A percentile compares a stretch with the other conserved stretches of the same genome.
Conservation (phyloP, 768 basidiomycete genomes). For the Panus rudis region DNA sequence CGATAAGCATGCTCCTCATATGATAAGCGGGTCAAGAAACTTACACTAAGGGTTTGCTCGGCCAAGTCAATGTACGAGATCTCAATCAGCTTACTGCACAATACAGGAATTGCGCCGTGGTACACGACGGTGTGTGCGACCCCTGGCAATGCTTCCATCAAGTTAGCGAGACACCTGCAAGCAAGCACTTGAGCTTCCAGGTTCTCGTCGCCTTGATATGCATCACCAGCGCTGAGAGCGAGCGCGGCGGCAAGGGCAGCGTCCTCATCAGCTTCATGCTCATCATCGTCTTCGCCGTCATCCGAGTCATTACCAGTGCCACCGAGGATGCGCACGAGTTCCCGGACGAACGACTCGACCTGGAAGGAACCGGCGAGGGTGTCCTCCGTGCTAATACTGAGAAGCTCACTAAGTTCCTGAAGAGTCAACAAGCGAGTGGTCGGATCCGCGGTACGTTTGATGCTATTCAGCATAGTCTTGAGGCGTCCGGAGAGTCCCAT, state of each 20-base stretch:
- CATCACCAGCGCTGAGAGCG: slow-evolving; percentile 68
- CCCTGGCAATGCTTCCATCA: slow-evolving; percentile 98
- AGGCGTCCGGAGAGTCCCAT: slow-evolving; percentile 80
- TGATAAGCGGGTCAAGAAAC: slow-evolving; percentile 28
- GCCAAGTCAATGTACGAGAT: slow-evolving; percentile 98
- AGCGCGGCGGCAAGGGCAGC: slow-evolving; percentile 83
- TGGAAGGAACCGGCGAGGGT: slow-evolving; percentile 95
- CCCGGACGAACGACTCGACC: slow-evolving; percentile 85
- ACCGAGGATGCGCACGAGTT: slow-evolving; percentile 86
- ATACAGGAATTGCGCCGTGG: slow-evolving; percentile 95
- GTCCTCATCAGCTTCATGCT: slow-evolving; percentile 69
- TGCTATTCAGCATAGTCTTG: slow-evolving; percentile 85
- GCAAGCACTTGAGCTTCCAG: slow-evolving; percentile 94
- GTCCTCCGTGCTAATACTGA: slow-evolving; percentile 96
- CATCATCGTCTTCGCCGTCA: slow-evolving; percentile 71
- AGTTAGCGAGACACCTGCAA: slow-evolving; percentile 92
- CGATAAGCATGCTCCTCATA: slow-evolving; percentile 13
- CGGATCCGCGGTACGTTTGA: slow-evolving; percentile 78
- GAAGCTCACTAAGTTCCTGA: slow-evolving; percentile 90
- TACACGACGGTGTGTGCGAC: slow-evolving; percentile 97
- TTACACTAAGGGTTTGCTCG: slow-evolving; percentile 94
- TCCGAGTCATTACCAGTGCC: slow-evolving; percentile 65
- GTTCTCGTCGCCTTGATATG: slow-evolving; percentile 75
- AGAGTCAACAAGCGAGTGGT: slow-evolving; percentile 83
- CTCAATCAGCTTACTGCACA: slow-evolving; percentile 95